phyloP scores from a whole-genome alignment of 169 alveolate genomes.

The Cryptosporidium bovis region DNA sequence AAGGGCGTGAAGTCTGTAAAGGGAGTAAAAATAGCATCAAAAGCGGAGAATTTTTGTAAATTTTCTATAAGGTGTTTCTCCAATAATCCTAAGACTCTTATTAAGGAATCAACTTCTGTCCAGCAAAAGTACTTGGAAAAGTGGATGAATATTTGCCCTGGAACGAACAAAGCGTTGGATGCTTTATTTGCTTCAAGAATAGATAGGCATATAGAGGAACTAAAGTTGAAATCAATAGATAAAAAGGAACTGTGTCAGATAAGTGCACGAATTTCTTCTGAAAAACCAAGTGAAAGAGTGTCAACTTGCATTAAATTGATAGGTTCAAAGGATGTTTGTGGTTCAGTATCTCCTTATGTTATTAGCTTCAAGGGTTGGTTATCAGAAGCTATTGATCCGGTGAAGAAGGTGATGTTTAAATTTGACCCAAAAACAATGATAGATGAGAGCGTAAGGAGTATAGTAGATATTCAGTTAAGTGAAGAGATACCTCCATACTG shows the following conservation, averaged over 20 bases:
- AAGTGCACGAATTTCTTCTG: conserved; percentile 5
- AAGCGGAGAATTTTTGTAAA: conserved; percentile 44
- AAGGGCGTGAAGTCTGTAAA: conserved; percentile 29
- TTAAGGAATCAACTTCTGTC: background rate
- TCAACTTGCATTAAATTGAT: conserved; percentile 13
- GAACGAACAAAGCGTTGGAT: background rate
- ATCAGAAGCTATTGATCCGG: conserved; percentile 50
- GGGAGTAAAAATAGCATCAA: conserved; percentile 27
- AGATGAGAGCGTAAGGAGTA: conserved; percentile 36
- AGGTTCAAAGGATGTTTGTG: background rate
- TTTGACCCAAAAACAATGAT: conserved; percentile 59
- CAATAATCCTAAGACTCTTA: conserved; percentile 42
- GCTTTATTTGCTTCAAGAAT: conserved; percentile 27
- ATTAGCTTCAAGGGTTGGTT: conserved; percentile 18
- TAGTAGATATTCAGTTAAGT: conserved; percentile 26
- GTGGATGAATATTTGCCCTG: conserved; percentile 26
- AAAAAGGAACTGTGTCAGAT: conserved; percentile 13
- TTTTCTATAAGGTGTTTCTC: conserved; percentile 30
- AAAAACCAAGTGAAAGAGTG: conserved; percentile 33
- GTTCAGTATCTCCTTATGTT: conserved; percentile 21
- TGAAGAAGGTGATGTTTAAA: background rate
- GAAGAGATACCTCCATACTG: conserved; percentile 44
- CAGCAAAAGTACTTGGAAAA: conserved; percentile 21
- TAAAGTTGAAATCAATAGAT: conserved; percentile 25
- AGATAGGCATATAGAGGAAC: conserved; percentile 13